Evolutionary conservation across 108 stramenopile species (phyloP), one percentile per base, ranked within the genome.

Genomic region (Cyclotella cryptica): DNA sequence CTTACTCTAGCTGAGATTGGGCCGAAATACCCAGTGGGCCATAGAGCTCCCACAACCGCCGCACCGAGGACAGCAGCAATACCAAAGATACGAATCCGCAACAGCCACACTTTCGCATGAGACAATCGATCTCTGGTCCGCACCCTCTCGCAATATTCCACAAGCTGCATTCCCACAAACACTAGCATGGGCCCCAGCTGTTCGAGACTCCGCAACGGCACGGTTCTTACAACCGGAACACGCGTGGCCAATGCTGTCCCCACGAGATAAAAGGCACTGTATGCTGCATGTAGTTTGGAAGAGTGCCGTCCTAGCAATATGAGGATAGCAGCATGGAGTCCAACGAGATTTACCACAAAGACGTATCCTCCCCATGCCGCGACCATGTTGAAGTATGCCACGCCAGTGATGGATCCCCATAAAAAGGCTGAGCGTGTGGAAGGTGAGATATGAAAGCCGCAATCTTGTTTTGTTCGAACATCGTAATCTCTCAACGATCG

Each of bases 351-450:
- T 75, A 98, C 77, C 28, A 99, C 98, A 87, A 99, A 99, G 61
- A 98, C 96, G 71, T 98, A 99, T 17, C 99, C 99, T 61, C 99
- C 99, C 99, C 99, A 99, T 0, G 98, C 93, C 4, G 98, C 98
- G n/a, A 98, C 99, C 99, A 99, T 99, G 84, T 98, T 91, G 60
- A 95, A 90, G 76, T 95, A 95, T 21, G 85, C 88, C 14, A 93
- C 17, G 9, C 89, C 94, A 4, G 91, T 75, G 28, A 92, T 13
- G 10, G 69, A 68, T 22, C 89, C 89, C 60, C 51, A 83, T 41
- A 83, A n/a, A 17, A 58, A 53, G 3, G 64, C 71, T 18, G 57
- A 51, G 9, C 52, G 70, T n/a, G 72, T 66, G 30, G 64, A 44
- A 11, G 39, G 10, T 15, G 71, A 69, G 43, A 77, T 0, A 0